A percentile compares a stretch with the other conserved stretches of the same genome.
Evolutionary conservation across 2,329 filamentous ascomycete genomes (phyloP).

Genomic region (Akanthomyces uredinophilus): DNA sequence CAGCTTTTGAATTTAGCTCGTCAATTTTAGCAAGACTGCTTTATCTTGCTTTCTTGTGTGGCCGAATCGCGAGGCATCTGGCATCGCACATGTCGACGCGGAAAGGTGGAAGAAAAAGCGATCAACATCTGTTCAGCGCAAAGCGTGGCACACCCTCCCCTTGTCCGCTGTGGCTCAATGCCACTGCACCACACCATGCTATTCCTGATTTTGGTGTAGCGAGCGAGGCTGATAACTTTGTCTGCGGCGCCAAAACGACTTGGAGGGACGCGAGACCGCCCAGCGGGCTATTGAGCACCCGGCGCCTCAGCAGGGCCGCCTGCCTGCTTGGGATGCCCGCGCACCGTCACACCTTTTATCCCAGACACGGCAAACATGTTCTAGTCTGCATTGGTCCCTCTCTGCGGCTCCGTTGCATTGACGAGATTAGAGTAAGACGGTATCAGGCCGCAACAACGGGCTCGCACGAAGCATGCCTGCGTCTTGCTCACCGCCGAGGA

Average conservation of each 20-base stretch:
- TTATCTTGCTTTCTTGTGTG: not conserved
- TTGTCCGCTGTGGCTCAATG: not conserved
- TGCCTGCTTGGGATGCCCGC: too few relatives aligned
- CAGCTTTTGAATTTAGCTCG: not conserved
- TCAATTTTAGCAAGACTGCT: not conserved
- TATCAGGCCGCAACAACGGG: too few relatives aligned
- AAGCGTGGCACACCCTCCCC: not conserved
- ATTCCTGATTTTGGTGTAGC: not conserved
- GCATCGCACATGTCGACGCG: not conserved
- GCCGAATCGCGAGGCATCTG: not conserved
- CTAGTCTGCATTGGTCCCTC: too few relatives aligned
- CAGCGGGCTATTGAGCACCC: too few relatives aligned
- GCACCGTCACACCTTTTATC: too few relatives aligned
- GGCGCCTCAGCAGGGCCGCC: too few relatives aligned
- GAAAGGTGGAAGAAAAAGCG: not conserved
- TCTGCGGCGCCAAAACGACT: not conserved
- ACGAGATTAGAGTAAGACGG: too few relatives aligned
- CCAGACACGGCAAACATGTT: too few relatives aligned
- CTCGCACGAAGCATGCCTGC: too few relatives aligned
- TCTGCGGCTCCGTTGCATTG: too few relatives aligned
- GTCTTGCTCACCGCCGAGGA: too few relatives aligned
- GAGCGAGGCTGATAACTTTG: not conserved
- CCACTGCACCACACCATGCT: not conserved
- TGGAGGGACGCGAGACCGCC: not conserved
- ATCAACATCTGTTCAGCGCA: not conserved